Evolutionary conservation across 768 basidiomycete species (phyloP).

Genomic region (Botryobasidium botryosum): DNA sequence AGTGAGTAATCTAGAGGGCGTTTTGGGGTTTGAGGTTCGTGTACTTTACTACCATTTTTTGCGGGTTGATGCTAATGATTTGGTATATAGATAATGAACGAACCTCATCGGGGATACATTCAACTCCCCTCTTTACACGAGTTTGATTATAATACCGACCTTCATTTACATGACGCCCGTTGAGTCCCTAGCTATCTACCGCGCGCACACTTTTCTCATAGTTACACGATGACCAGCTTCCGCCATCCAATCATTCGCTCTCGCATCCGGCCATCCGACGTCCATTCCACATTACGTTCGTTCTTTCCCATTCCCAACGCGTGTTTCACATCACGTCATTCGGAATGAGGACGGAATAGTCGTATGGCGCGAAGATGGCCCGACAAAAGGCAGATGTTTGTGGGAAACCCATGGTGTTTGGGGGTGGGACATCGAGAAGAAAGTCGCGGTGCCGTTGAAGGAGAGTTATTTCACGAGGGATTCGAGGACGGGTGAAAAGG

Average conservation of each 20-base stretch:
- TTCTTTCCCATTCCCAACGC: conserved; percentile 80
- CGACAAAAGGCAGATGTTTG: conserved; percentile 52
- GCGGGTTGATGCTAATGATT: neutral
- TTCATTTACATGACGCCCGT: conserved; percentile 70
- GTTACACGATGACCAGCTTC: conserved; percentile 40
- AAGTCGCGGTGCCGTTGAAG: conserved; percentile 55
- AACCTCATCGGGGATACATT: conserved; percentile 88
- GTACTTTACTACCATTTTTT: neutral
- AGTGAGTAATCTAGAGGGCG: conserved; percentile 57
- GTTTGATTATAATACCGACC: conserved; percentile 90
- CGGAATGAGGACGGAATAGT: conserved; percentile 37
- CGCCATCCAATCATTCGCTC: conserved; percentile 73
- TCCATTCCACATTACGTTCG: conserved; percentile 62
- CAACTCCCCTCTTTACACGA: conserved; percentile 61
- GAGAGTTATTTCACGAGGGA: conserved; percentile 72
- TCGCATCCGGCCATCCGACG: conserved; percentile 81
- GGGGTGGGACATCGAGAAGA: conserved; percentile 58
- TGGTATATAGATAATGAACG: conserved; percentile 62
- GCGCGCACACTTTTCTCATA: neutral
- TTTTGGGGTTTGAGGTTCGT: conserved; percentile 76
- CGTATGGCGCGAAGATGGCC: conserved; percentile 61
- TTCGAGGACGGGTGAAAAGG: conserved; percentile 46
- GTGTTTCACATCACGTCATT: conserved; percentile 35
- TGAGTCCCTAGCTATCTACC: neutral
- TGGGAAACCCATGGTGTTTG: conserved; percentile 93